A percentile compares a stretch with the other conserved stretches of the same genome.
Conservation (phyloP, 495 filamentous ascomycete genomes). For the Apodospora peruviana region DNA sequence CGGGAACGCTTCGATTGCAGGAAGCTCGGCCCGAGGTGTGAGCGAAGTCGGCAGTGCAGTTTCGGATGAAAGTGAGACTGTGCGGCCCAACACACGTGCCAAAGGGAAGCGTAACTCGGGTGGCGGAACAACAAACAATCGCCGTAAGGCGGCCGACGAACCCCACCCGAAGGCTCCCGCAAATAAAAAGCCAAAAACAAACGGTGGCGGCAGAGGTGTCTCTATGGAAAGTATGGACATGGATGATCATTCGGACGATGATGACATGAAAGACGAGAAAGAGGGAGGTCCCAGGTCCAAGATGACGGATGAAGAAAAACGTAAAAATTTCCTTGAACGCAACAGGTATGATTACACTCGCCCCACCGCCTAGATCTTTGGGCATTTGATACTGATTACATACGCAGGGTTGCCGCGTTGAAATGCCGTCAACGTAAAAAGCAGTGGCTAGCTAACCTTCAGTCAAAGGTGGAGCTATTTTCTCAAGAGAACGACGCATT, state of each 20-base stretch:
- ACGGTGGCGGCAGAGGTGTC: constrained; percentile 43
- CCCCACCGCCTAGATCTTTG: not conserved
- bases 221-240: constrained; percentile 13
- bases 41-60: constrained; percentile 66
- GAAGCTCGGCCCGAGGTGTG: constrained; percentile 44
- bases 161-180: constrained; percentile 53
- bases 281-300: constrained; percentile 56
- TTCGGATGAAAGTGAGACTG: constrained; percentile 69
- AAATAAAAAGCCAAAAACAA: constrained; percentile 69
- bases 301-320: constrained; percentile 99
- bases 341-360: constrained; percentile 68
- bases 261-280: constrained; percentile 41
- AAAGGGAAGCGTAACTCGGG: constrained; percentile 62
- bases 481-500: constrained; percentile 86
- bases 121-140: constrained; percentile 35
- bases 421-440: constrained; percentile 99
- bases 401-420: constrained; percentile 77
- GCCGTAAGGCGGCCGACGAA: constrained; percentile 85
- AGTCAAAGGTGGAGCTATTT: constrained; percentile 90
- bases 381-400: constrained; percentile 20
- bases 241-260: constrained; percentile 26
- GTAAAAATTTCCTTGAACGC: constrained; percentile 94
- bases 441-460: constrained; percentile 95
- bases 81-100: constrained; percentile 53
- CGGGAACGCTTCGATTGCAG: constrained; percentile 36